Percentiles rank a stretch among this genome's conserved stretches.
Evolutionary conservation across 768 basidiomycete genomes (phyloP).

Genomic region (Mycena haematopus): DNA sequence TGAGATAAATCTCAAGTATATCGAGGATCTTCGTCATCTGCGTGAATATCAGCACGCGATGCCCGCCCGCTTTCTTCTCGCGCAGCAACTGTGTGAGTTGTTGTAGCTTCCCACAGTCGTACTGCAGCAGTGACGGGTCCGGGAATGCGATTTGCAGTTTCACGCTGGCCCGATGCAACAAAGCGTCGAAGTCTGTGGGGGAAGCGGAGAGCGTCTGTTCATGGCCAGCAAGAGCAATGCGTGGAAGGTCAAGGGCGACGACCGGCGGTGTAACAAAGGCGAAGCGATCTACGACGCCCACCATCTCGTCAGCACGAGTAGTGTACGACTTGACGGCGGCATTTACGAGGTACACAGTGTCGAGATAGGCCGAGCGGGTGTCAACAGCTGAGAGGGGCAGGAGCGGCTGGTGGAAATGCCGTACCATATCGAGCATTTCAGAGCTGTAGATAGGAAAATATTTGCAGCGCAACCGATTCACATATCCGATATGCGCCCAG

Average conservation of each 20-base stretch:
- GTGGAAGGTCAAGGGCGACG: conserved; percentile 77
- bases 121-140: conserved; percentile 86
- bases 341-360: conserved; percentile 49
- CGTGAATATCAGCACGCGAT: conserved; percentile 93
- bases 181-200: conserved; percentile 62
- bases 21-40: conserved; percentile 97
- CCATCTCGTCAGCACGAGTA: conserved; percentile 61
- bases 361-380: conserved; percentile 45
- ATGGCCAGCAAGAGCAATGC: conserved; percentile 59
- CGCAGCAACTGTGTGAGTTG: conserved; percentile 79
- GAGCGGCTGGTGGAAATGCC: conserved; percentile 51
- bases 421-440: conserved; percentile 51
- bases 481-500: conserved; percentile 73
- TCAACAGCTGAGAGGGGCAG: conserved; percentile 57
- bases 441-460: conserved; percentile 50
- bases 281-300: conserved; percentile 66
- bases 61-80: conserved; percentile 85
- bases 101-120: conserved; percentile 96
- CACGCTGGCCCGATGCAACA: conserved; percentile 75
- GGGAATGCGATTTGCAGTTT: conserved; percentile 95
- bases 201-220: conserved; percentile 38
- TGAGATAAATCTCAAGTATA: conserved; percentile 92
- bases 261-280: conserved; percentile 82
- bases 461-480: conserved; percentile 77
- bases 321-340: conserved; percentile 68